Base-by-base conservation (phyloP, 139 green algal genomes). In the Zygnema cylindricum region DNA sequence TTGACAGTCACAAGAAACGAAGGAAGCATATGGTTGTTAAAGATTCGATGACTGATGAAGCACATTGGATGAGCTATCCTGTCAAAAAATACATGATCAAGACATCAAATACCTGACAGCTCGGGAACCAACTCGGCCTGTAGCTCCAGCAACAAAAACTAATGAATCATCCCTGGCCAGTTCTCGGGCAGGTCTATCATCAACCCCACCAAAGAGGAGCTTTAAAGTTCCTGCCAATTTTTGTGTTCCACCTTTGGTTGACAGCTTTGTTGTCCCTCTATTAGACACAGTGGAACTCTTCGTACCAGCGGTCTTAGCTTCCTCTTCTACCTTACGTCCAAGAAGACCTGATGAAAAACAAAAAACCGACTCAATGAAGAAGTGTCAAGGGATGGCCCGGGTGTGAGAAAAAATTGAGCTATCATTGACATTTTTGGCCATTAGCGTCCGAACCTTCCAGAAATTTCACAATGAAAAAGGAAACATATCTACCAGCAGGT, bases 111-210 rank as follows among this genome's bases (percentile, higher is more conserved):
- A 87, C 82, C 82, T 87, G 55, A 87, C 82, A n/a, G 39, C 36
- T 63, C 82, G 82, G 38, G 55, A 84, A 39, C 82, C 82, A 32
- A 87, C 82, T 87, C 30, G 79, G 55, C 82, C 82, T 75, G 82
- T 87, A 25, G 82, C 82, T 3, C 82, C 82, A 30, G 82, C 82
- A 36, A 87, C 69, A 82, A 87, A 87, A 30, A 87, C 82, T 30
- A 84, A 22, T 21, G 79, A 82, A 30, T 36, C 22, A 69, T 87
- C 54, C 30, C 82, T 55, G 30, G 25, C 30, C 57, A 73, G 57
- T 30, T 73, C 30, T 30, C 30, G 25, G 57, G 57, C 57, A 25
- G 57, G 30, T 30, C n/a, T n/a, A n/a, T n/a, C n/a, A n/a, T 73
- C 30, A 73, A 30, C 57, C 30, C 57, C 57, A 35, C 57, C 57